Conservation (phyloP, 495 filamentous ascomycete genomes). For the Daldinia vernicosa region DNA sequence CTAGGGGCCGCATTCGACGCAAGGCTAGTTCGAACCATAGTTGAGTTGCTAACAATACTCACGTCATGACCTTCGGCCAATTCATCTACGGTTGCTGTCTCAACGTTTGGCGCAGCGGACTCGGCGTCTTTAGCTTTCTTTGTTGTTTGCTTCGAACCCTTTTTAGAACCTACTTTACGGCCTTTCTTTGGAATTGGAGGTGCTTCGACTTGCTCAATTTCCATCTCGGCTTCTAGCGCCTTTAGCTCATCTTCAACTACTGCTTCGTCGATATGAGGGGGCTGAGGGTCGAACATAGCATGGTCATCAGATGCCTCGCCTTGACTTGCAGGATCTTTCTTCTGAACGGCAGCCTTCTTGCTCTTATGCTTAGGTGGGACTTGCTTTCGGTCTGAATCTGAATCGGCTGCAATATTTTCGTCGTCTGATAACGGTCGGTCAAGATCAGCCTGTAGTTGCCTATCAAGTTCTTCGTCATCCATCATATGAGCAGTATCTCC, state of each 20-base stretch:
- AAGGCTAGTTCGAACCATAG: constrained; percentile 55
- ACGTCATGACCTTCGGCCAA: constrained; percentile 49
- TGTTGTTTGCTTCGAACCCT: constrained; percentile 54
- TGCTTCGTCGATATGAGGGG: constrained; percentile 55
- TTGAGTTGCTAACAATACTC: constrained; percentile 54
- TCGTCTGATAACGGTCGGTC: constrained; percentile 67
- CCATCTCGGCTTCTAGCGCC: constrained; percentile 57
- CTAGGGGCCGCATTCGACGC: constrained; percentile 47
- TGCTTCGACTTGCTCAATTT: constrained; percentile 39
- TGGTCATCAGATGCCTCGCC: constrained; percentile 42
- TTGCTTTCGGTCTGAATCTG: constrained; percentile 49
- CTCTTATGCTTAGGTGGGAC: constrained; percentile 48
- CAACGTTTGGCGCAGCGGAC: constrained; percentile 43
- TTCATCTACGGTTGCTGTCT: constrained; percentile 48
- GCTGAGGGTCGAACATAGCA: constrained; percentile 57
- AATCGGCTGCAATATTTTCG: constrained; percentile 53
- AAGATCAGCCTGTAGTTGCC: constrained; percentile 71
- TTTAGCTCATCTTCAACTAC: constrained; percentile 57
- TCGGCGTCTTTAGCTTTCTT: constrained; percentile 56
- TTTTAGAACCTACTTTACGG: constrained; percentile 54
- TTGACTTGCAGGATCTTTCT: constrained; percentile 3
- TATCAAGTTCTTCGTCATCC: constrained; percentile 74
- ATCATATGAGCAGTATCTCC: constrained; percentile 51
- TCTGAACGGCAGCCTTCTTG: constrained; percentile 43
- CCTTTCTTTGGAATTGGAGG: constrained; percentile 55